These are phyloP conservation scores for Fusarium sp. DNA, from an alignment of 2,329 filamentous ascomycete genomes.

Conservation along the genomic window DNA sequence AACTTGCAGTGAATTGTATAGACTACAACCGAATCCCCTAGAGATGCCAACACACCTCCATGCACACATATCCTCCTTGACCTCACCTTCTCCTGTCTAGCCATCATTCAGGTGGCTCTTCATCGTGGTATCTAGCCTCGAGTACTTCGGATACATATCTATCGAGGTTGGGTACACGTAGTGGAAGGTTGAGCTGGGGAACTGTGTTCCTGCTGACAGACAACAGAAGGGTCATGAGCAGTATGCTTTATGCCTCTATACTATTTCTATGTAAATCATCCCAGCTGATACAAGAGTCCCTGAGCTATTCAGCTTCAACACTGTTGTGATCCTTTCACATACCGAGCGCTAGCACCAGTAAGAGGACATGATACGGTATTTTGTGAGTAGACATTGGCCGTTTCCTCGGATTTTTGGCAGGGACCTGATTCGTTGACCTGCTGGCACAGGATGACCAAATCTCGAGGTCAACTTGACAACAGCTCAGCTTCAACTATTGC, in stretches of 20 bases:
- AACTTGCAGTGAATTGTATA: neutral
- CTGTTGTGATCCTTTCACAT: conserved; percentile 74
- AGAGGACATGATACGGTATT: conserved; percentile 56
- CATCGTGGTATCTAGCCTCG: conserved; percentile 64
- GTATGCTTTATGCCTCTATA: conserved; percentile 21
- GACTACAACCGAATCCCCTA: neutral
- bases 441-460: conserved; percentile 41
- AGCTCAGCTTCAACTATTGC: conserved; percentile 34
- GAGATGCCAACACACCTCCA: neutral
- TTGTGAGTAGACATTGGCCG: conserved; percentile 39
- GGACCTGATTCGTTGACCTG: conserved; percentile 47
- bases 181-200: conserved; percentile 66
- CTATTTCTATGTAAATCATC: conserved; percentile 20
- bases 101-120: conserved; percentile 1
- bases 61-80: neutral
- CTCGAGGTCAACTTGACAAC: conserved; percentile 30
- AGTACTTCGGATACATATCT: conserved; percentile 78
- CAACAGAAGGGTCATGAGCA: conserved; percentile 39
- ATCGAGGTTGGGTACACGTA: conserved; percentile 52
- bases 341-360: conserved; percentile 65
- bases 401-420: conserved; percentile 44
- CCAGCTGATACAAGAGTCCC: conserved; percentile 21
- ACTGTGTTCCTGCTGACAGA: conserved; percentile 5
- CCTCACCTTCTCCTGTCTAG: neutral
- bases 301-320: conserved; percentile 57